A percentile compares a stretch with the other conserved stretches of the same genome.
phyloP scores from a whole-genome alignment of 352 stramenopile genomes.

The Vaucheria bursata region DNA sequence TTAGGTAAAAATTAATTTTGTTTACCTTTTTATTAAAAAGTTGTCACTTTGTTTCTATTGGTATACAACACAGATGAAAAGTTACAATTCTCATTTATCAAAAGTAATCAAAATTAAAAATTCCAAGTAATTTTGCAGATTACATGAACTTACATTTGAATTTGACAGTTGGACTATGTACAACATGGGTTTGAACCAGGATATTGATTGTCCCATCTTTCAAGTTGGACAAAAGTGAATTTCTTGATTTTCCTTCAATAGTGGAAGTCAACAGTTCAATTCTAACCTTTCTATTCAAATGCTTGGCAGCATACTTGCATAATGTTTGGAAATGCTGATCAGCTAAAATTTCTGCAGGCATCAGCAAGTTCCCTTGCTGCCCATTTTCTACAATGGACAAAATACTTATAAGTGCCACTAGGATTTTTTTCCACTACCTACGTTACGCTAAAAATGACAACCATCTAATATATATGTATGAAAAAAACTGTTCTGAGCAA shows the following conservation, averaged over 20 bases:
- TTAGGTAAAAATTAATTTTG: no score
- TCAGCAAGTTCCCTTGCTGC: constrained; percentile 16
- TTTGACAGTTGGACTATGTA: constrained; percentile 13
- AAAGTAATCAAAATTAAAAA: no score
- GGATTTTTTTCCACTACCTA: constrained; percentile 27
- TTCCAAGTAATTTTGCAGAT: no score
- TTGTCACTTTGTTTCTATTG: no score
- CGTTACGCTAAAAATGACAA: not conserved
- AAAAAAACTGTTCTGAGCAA: not conserved
- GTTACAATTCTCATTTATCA: no score
- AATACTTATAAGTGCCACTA: constrained; percentile 15
- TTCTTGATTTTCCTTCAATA: constrained; percentile 24
- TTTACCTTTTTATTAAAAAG: no score
- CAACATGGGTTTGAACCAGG: constrained; percentile 37
- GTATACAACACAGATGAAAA: no score
- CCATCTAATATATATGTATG: not conserved
- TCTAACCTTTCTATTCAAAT: not conserved
- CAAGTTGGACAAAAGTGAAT: constrained; percentile 22
- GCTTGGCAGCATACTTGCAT: not conserved
- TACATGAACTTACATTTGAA: constrained; percentile 8
- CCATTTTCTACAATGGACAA: constrained; percentile 16
- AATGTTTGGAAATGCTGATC: not conserved
- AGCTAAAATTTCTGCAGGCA: constrained; percentile 25
- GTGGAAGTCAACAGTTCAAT: constrained; percentile 34
- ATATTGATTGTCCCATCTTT: constrained; percentile 33